Evolutionary conservation across 2,329 filamentous ascomycete species (phyloP), one percentile per base, ranked within the genome.

Genomic region (Zymoseptoria pseudotritici): DNA sequence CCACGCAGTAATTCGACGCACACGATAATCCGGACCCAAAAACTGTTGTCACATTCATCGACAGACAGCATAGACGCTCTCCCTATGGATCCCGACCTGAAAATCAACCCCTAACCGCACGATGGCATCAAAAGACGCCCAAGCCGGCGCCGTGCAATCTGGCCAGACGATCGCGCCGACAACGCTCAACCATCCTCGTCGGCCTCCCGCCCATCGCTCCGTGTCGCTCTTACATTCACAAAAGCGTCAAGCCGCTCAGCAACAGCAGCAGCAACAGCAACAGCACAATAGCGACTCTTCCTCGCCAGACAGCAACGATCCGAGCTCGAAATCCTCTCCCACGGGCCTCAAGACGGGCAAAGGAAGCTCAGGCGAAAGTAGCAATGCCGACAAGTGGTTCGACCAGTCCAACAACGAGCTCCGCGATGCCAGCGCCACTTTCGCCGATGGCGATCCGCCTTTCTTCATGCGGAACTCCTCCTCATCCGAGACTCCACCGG

Each of bases 301-400:
- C 11, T 29, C 31, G 19, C 64, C 54, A 58, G 63, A 64, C 46
- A 58, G 58, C 52, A 51, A 50, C 53, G 56, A 54, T 22, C 19
- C 21, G 19, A 55, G 50, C 50, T 57, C 46, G 13, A 58, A 51
- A 22, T 20, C 19, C 56, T 76, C 76, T 8, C 75, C 76, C 0
- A 78, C 76, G 20, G 77, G 73, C 58, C 62, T 73, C 36, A 75
- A 73, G 21, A 72, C 75, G 7, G 66, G 69, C 42, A 76, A 76
- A 64, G 65, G 73, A 58, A 79, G 77, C 61, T 80, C 79, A 0
- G 77, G 77, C 17, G 79, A 80, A 68, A 80, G 78, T 68, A 80
- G 79, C 65, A 79, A 80, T 63, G 78, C 77, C 2, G 78, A 79
- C 20, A 75, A 75, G 53, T 82, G 80, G 80, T 82, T 82, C 56